Evolutionary conservation across 2,329 filamentous ascomycete genomes (phyloP).

Genomic region (Decorospora gaudefroyi): DNA sequence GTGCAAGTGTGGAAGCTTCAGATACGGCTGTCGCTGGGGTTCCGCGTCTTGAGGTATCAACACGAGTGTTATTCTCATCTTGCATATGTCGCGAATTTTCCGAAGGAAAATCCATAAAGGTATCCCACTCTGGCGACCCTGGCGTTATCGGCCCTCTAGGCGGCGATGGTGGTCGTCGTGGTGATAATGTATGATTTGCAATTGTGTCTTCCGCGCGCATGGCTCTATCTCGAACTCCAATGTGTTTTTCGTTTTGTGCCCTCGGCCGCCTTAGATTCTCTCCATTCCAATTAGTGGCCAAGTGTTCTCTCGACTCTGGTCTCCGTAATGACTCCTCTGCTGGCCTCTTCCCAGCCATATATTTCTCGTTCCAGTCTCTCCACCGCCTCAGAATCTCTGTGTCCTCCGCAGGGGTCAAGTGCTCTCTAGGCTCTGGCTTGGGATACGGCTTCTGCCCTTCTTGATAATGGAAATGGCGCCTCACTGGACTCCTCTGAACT

Average conservation of each 20-base stretch:
- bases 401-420: slow-evolving; percentile 2
- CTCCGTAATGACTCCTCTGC: no score
- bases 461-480: neutral
- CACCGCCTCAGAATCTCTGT: slow-evolving; percentile 1
- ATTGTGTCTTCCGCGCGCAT: neutral
- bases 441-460: neutral
- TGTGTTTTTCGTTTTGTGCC: no score
- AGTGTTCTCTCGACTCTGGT: no score
- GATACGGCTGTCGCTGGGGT: neutral
- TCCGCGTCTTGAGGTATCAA: neutral
- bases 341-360: neutral
- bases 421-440: slow-evolving; percentile 6
- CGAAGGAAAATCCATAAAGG: slow-evolving; percentile 11
- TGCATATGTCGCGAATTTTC: neutral
- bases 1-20: neutral
- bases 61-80: neutral
- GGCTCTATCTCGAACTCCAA: no score
- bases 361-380: neutral
- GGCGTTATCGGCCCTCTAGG: slow-evolving; percentile 6
- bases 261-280: no score
- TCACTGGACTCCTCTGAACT: slow-evolving; percentile 2
- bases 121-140: slow-evolving; percentile 10
- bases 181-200: neutral
- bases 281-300: no score
- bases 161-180: neutral